Percentiles rank a stretch among this genome's conserved stretches.
Conservation (phyloP, 441 rosid species). For the Capsella rubella region DNA sequence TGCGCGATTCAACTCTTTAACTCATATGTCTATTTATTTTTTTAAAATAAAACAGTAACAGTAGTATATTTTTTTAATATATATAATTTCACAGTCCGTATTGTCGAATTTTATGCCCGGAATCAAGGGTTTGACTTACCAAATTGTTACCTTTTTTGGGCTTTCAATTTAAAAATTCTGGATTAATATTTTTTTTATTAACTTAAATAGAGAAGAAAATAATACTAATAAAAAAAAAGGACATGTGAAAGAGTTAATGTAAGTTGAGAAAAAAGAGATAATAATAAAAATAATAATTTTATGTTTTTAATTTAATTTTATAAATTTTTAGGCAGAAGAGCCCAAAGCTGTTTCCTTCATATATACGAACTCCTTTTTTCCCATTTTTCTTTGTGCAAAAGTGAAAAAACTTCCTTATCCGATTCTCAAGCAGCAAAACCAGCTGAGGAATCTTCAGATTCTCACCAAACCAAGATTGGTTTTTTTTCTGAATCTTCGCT, state of each 20-base stretch:
- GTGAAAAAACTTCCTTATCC: constrained; percentile 45
- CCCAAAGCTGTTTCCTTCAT: constrained; percentile 44
- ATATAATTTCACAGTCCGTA: constrained; percentile 34
- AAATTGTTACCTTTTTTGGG: constrained; percentile 29
- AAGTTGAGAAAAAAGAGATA: constrained; percentile 41
- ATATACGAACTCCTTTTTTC: constrained; percentile 40
- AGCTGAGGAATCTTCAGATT: constrained; percentile 40
- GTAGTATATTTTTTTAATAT: not conserved
- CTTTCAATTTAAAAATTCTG: constrained; percentile 8
- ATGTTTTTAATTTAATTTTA: not conserved
- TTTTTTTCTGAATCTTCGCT: constrained; percentile 13
- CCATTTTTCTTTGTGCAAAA: constrained; percentile 38
- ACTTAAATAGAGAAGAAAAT: not conserved
- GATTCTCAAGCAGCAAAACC: constrained; percentile 40
- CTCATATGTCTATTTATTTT: constrained; percentile 36
- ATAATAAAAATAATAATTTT: not conserved
- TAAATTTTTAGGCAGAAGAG: constrained; percentile 17
- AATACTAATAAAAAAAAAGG: constrained; percentile 37
- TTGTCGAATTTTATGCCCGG: constrained; percentile 49
- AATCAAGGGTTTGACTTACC: constrained; percentile 50
- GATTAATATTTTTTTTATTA: not conserved
- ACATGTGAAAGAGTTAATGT: constrained; percentile 50
- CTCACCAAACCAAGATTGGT: not conserved
- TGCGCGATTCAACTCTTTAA: constrained; percentile 39
- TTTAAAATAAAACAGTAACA: not conserved